These are phyloP conservation scores for Pythium scleroteichum DNA, from an alignment of 352 stramenopile species.

Conservation along the genomic window DNA sequence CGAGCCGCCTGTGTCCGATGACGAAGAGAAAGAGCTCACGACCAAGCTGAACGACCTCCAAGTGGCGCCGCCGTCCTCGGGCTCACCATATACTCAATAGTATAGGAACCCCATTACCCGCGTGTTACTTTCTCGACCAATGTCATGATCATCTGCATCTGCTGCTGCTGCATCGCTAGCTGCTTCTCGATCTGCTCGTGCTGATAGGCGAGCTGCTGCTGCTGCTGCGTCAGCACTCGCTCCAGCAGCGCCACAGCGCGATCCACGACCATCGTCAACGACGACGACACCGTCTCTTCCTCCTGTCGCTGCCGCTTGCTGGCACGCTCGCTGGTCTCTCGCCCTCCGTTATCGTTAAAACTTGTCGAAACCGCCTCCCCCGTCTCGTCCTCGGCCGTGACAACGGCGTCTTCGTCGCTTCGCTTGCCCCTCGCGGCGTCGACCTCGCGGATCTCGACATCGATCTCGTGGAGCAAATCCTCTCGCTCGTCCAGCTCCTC, in stretches of 20 bases:
- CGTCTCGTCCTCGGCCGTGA: not conserved
- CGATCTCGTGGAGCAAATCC: constrained; percentile 1
- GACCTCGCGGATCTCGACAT: not conserved
- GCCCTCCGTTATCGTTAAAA: no score
- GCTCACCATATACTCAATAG: no score
- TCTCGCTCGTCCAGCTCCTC: constrained; percentile 5
- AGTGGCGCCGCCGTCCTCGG: no score
- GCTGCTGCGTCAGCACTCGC: constrained; percentile 1
- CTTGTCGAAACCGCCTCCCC: no score
- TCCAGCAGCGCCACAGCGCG: constrained; percentile 1
- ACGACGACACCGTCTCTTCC: not conserved
- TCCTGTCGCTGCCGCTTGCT: not conserved
- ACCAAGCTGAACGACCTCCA: no score
- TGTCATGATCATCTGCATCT: constrained; percentile 4
- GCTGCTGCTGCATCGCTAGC: constrained; percentile 10
- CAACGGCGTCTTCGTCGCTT: not conserved
- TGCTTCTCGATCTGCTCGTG: constrained; percentile 9
- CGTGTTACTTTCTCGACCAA: not conserved
- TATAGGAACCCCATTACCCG: no score
- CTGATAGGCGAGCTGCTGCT: constrained; percentile 2
- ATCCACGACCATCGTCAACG: not conserved
- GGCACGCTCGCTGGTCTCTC: not conserved
- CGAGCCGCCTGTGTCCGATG: no score
- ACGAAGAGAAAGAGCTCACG: no score
- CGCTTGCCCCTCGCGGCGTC: not conserved